Conservation (phyloP, 768 basidiomycete species). For the Cyclocybe aegerita region DNA sequence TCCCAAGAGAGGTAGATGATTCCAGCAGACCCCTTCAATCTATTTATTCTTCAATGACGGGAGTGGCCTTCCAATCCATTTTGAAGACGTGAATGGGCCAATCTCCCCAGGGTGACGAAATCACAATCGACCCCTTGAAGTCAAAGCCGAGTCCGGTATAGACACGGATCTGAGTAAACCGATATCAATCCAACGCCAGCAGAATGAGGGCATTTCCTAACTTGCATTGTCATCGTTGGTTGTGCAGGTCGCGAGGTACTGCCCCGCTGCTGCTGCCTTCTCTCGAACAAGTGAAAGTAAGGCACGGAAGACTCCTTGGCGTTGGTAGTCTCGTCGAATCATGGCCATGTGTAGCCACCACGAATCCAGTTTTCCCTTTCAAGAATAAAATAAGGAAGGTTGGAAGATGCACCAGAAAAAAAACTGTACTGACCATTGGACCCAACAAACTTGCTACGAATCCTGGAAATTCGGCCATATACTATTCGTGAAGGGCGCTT, state of each 20-base stretch:
- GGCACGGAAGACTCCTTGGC: slow-evolving; percentile 19
- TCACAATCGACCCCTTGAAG: slow-evolving; percentile 18
- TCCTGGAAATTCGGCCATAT: slow-evolving; percentile 17
- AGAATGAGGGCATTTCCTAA: neutral
- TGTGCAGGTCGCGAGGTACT: slow-evolving; percentile 12
- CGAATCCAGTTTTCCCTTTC: slow-evolving; percentile 23
- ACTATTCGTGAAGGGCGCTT: slow-evolving; percentile 9
- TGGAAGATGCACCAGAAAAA: neutral
- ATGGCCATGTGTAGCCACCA: slow-evolving; percentile 29
- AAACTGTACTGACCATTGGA: slow-evolving; percentile 14
- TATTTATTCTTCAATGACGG: neutral
- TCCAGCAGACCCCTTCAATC: neutral
- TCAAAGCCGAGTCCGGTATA: slow-evolving; percentile 21
- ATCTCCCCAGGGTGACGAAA: slow-evolving; percentile 25
- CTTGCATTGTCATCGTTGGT: slow-evolving; percentile 19
- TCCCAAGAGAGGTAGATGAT: neutral
- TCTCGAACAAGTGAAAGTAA: slow-evolving; percentile 23
- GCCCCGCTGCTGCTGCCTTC: slow-evolving; percentile 15
- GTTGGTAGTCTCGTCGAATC: slow-evolving; percentile 23
- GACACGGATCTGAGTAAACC: slow-evolving; percentile 19
- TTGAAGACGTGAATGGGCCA: slow-evolving; percentile 26
- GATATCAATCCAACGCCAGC: neutral
- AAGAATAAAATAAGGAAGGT: neutral
- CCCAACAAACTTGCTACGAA: slow-evolving; percentile 20
- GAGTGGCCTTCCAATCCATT: slow-evolving; percentile 19